Conservation (phyloP, 176 grass and related monocot genomes). For the Urochloa ruziziensis region DNA sequence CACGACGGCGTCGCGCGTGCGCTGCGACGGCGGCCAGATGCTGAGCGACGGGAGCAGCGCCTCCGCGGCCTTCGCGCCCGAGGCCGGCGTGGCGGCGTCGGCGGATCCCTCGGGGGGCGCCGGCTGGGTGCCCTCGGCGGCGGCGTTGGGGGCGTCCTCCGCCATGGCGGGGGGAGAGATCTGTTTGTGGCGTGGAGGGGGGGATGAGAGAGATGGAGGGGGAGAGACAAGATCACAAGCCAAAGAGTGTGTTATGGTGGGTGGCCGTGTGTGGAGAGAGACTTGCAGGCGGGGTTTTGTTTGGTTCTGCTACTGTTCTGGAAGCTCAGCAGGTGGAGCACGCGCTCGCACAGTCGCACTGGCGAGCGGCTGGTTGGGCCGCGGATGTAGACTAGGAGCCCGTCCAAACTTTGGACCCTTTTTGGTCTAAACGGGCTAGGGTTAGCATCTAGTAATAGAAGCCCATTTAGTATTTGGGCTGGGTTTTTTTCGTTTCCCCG, state of each 20-base stretch:
- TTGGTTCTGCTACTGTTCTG: not conserved
- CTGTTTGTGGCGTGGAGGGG: constrained; percentile 39
- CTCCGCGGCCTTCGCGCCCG: constrained; percentile 11
- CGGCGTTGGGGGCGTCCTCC: constrained; percentile 46
- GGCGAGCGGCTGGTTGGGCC: not conserved
- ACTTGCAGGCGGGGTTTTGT: constrained; percentile 24
- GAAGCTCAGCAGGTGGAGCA: not conserved
- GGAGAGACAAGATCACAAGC: too few species aligned
- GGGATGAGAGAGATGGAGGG: not conserved
- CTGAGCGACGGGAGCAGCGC: constrained; percentile 50
- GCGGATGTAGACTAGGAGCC: too few species aligned
- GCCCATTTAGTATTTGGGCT: not conserved
- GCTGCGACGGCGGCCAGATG: constrained; percentile 93
- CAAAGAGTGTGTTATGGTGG: not conserved
- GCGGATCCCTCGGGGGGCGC: not conserved
- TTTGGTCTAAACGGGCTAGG: not conserved
- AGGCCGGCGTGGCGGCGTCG: not conserved
- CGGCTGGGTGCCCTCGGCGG: constrained; percentile 1
- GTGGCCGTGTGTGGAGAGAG: not conserved
- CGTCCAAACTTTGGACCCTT: not conserved
- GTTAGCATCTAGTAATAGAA: not conserved
- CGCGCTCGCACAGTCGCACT: not conserved
- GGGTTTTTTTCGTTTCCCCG: not conserved
- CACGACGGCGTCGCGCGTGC: constrained; percentile 88
- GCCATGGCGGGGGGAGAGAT: constrained; percentile 57